These are phyloP conservation scores for Mycena leptocephala DNA, from an alignment of 768 basidiomycete species.

Conservation along the genomic window DNA sequence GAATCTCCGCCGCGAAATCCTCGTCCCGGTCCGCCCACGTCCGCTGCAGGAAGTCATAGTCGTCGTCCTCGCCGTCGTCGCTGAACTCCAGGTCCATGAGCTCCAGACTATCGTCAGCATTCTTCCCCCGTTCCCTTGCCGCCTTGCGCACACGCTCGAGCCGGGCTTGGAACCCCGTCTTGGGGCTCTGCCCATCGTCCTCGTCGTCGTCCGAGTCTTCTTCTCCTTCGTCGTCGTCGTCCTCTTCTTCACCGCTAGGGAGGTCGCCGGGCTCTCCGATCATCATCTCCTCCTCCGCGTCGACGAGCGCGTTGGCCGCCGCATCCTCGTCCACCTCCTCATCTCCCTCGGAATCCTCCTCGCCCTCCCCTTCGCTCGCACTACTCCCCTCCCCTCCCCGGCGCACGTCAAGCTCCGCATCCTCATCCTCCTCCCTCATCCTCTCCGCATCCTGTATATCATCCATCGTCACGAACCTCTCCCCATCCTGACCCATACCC, in stretches of 20 bases:
- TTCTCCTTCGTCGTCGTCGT: conserved; percentile 54
- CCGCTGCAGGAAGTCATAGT: conserved; percentile 45
- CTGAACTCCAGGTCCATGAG: conserved; percentile 45
- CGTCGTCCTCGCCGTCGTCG: conserved; percentile 54
- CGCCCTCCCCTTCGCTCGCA: conserved; percentile 33
- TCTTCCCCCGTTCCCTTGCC: conserved; percentile 42
- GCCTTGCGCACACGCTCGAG: conserved; percentile 56
- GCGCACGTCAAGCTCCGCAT: conserved; percentile 56
- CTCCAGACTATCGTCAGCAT: conserved; percentile 39
- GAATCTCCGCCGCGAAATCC: conserved; percentile 58
- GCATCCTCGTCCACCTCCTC: conserved; percentile 43
- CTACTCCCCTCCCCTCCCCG: conserved; percentile 26
- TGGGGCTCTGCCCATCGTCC: conserved; percentile 55
- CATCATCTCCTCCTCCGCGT: conserved; percentile 63
- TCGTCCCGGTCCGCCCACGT: conserved; percentile 45
- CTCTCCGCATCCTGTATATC: conserved; percentile 73
- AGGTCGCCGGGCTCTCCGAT: conserved; percentile 58
- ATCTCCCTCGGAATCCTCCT: conserved; percentile 40
- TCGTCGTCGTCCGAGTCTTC: conserved; percentile 54
- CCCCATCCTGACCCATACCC: conserved; percentile 64
- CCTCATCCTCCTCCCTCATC: conserved; percentile 60
- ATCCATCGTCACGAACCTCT: conserved; percentile 70
- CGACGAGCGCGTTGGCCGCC: conserved; percentile 53
- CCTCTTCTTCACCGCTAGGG: conserved; percentile 51
- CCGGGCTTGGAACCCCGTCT: conserved; percentile 63